phyloP scores from a whole-genome alignment of 2,329 filamentous ascomycete species.

The Venturia effusa region DNA sequence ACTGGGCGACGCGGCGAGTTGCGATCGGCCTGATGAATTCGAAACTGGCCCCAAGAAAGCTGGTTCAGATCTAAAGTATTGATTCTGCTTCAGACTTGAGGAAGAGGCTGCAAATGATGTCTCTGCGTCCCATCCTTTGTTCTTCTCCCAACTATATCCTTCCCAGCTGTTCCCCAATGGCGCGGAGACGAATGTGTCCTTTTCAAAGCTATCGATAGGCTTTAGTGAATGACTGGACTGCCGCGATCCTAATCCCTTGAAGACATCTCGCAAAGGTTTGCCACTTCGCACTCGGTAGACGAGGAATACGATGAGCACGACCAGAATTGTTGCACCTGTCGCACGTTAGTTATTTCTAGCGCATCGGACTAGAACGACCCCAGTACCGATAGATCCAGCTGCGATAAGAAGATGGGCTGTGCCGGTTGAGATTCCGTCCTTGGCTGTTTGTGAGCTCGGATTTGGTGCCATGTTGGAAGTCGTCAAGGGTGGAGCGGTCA shows the following conservation, averaged over 20 bases:
- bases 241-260: neutral
- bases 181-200: neutral
- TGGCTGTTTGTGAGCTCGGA: conserved; percentile 11
- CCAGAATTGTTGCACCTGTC: conserved; percentile 27
- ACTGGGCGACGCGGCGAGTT: neutral
- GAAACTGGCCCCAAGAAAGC: conserved; percentile 4
- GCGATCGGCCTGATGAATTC: neutral
- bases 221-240: neutral
- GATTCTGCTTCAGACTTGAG: neutral
- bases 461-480: conserved; percentile 14
- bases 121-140: conserved; percentile 3
- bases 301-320: conserved; percentile 25
- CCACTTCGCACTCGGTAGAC: conserved; percentile 24
- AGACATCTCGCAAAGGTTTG: neutral
- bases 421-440: conserved; percentile 23
- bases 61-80: neutral
- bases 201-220: neutral
- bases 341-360: neutral
- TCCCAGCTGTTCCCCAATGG: conserved; percentile 5
- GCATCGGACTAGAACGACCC: neutral
- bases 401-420: conserved; percentile 30
- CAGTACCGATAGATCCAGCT: conserved; percentile 28
- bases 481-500: conserved; percentile 10
- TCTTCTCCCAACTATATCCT: neutral
- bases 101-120: neutral